A percentile compares a stretch with the other conserved stretches of the same genome.
Evolutionary conservation across 2,329 filamentous ascomycete genomes (phyloP).

Genomic region (Cladophialophora exuberans): DNA sequence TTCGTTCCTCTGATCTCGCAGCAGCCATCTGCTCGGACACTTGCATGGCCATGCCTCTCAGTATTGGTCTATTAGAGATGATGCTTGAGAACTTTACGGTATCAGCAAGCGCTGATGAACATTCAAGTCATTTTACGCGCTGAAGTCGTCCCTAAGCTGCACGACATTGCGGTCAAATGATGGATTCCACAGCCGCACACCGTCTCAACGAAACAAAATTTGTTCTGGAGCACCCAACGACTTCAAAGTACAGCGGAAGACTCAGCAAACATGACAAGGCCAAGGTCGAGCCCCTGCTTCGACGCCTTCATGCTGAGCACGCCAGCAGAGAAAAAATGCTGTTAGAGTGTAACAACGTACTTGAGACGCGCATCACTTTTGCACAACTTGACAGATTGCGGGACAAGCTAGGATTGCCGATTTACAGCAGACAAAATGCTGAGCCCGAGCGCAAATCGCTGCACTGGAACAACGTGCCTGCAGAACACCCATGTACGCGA

Average conservation of each 20-base stretch:
- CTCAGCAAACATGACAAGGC: background rate
- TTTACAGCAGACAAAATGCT: background rate
- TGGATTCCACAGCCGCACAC: background rate
- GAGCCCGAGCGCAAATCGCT: background rate
- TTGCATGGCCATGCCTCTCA: no score
- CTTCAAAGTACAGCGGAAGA: background rate
- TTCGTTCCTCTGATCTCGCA: no score
- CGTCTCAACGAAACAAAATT: background rate
- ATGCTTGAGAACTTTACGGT: no score
- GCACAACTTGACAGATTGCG: background rate
- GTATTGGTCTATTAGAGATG: no score
- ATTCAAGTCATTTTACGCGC: no score
- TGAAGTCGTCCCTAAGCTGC: background rate
- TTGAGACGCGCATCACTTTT: background rate
- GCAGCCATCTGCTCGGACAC: no score
- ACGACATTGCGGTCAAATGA: background rate
- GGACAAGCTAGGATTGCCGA: background rate
- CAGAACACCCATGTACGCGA: background rate
- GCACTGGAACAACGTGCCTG: background rate
- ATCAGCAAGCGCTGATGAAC: no score
- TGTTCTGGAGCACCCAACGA: background rate
- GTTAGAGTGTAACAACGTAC: background rate
- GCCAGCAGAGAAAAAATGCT: background rate
- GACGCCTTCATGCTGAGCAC: background rate
- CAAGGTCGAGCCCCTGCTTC: background rate